Evolutionary conservation across 306 rosid genomes (phyloP), one percentile per base, ranked within the genome.

Genomic region (Calophaca sinica): DNA sequence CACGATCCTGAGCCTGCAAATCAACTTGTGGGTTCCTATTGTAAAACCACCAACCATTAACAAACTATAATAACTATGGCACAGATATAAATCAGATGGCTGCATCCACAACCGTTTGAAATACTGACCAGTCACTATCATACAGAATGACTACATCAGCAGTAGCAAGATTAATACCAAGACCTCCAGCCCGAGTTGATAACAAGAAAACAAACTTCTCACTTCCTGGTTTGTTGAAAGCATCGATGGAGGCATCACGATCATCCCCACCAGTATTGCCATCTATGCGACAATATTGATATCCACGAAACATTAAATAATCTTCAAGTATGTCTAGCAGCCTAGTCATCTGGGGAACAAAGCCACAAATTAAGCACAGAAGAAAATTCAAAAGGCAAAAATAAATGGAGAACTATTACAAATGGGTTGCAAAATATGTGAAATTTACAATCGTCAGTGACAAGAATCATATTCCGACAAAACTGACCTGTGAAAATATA

Each of bases 231-330:
- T 81, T 88, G 78, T 94, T 94, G 80, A 87, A 94, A 73, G 90
- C 89, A 8, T 94, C 99, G 72, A 94, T 94, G 69, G 96, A 94
- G 77, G 98, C 96, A 87, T 94, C 99, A 75, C 99, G 96, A 80
- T 94, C 99, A 61, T 94, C 99, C 76, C 99, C 99, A 54, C 99
- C 92, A 64, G 99, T 94, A 81, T 94, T 94, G 2, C 99, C 99
- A 89, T 94, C 99, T 81, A 94, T 94, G 20, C 99, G 99, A 73
- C 99, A 94, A 76, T 94, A 94, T 41, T 57, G 90, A 85, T 94
- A 94, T 33, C 98, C 98, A 50, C 96, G 84, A 59, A 86, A 89
- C 91, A 94, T 89, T 58, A 94, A 83, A 76, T 94, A 94, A 81
- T 94, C 99, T 82, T 94, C 99, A 45, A 94, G 99, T 76, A 94